These are phyloP conservation scores for Colletotrichum graminicola DNA, from an alignment of 2,329 filamentous ascomycete species.

Conservation along the genomic window DNA sequence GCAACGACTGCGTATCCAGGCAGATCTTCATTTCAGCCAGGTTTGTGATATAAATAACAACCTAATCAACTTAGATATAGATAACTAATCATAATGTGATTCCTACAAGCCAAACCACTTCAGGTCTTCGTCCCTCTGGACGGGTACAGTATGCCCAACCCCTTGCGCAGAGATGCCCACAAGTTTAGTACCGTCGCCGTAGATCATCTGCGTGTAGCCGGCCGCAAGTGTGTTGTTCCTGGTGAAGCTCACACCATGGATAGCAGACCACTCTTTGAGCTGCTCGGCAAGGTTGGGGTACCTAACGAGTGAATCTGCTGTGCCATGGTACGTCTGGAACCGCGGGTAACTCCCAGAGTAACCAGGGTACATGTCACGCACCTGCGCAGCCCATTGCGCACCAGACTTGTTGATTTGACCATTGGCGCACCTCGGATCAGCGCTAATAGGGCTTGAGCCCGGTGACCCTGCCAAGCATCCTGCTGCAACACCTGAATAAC, in stretches of 20 bases:
- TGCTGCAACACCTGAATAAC: conserved; percentile 51
- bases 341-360: conserved; percentile 50
- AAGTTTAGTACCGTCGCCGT: conserved; percentile 51
- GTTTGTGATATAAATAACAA: too few species aligned
- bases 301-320: conserved; percentile 52
- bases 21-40: too few species aligned
- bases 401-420: conserved; percentile 55
- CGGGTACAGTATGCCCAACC: conserved; percentile 49
- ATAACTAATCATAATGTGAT: background rate
- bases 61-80: too few species aligned
- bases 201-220: conserved; percentile 50
- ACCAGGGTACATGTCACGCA: conserved; percentile 50
- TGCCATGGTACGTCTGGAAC: conserved; percentile 51
- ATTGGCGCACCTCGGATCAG: conserved; percentile 55
- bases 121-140: conserved; percentile 43
- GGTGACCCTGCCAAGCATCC: conserved; percentile 48
- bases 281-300: conserved; percentile 45
- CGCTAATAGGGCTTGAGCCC: conserved; percentile 43
- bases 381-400: conserved; percentile 59
- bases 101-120: conserved; percentile 43
- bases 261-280: conserved; percentile 44
- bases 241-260: conserved; percentile 44
- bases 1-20: too few species aligned
- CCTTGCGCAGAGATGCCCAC: conserved; percentile 49
- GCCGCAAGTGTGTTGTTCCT: conserved; percentile 46